Percentiles rank a stretch among this genome's conserved stretches.
phyloP scores from a whole-genome alignment of 805 yeast species.

The Jamesozyma hellenica region DNA sequence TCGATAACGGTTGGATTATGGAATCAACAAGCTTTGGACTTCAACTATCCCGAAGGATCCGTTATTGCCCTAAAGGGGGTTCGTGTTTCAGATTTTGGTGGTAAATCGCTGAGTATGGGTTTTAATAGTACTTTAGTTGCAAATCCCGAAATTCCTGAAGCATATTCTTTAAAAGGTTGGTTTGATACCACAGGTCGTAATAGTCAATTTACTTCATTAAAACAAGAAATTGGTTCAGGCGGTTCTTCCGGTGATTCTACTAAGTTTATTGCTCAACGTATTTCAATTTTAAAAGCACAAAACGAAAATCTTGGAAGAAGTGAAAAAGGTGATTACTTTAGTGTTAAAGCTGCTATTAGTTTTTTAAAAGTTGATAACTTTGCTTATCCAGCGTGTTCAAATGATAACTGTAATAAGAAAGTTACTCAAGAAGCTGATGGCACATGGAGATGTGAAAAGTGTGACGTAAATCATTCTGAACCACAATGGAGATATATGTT shows the following conservation, averaged over 20 bases:
- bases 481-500: constrained; percentile 77
- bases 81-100: constrained; percentile 79
- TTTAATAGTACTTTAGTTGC: constrained; percentile 65
- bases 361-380: constrained; percentile 66
- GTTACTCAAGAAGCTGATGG: constrained; percentile 64
- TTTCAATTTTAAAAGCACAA: constrained; percentile 55
- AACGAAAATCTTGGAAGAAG: constrained; percentile 59
- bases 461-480: constrained; percentile 55
- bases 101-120: constrained; percentile 71
- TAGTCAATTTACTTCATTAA: constrained; percentile 52
- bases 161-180: constrained; percentile 89
- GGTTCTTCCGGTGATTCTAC: constrained; percentile 25
- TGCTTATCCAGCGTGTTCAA: constrained; percentile 81
- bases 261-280: constrained; percentile 45
- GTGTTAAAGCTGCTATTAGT: constrained; percentile 62
- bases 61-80: constrained; percentile 91
- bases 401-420: constrained; percentile 73
- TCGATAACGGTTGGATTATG: constrained; percentile 77
- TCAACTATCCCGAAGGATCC: constrained; percentile 60
- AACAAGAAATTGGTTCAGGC: constrained; percentile 38
- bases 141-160: constrained; percentile 85
- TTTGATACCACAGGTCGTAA: constrained; percentile 68
- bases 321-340: constrained; percentile 73
- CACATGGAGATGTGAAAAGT: constrained; percentile 88
- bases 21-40: constrained; percentile 80